phyloP scores from a whole-genome alignment of 805 yeast species.

The Saccharomyces paradoxus region DNA sequence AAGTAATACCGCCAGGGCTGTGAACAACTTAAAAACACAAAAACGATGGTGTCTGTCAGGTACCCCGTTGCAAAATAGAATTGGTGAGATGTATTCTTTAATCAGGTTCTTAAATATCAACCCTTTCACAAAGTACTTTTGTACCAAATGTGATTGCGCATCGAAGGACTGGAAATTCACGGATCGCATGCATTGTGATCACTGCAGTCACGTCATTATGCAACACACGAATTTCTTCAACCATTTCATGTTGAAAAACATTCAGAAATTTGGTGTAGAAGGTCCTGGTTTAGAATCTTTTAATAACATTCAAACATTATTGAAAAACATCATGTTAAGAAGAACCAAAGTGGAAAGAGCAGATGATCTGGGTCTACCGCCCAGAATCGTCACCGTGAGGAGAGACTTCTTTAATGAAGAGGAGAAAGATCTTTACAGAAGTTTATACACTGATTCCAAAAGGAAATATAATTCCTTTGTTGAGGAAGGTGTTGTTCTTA shows the following conservation, averaged over 20 bases:
- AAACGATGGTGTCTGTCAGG: constrained; percentile 92
- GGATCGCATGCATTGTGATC: constrained; percentile 75
- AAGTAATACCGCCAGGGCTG: constrained; percentile 89
- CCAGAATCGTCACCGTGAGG: constrained; percentile 84
- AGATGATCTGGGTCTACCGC: constrained; percentile 95
- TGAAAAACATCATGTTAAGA: constrained; percentile 80
- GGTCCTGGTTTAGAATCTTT: constrained; percentile 79
- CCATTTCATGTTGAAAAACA: constrained; percentile 90
- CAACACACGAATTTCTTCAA: constrained; percentile 91
- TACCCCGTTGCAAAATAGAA: constrained; percentile 91
- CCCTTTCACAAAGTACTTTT: constrained; percentile 84
- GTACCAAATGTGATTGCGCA: constrained; percentile 86
- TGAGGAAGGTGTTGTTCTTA: constrained; percentile 91
- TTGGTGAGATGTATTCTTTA: constrained; percentile 92
- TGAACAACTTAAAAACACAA: constrained; percentile 58
- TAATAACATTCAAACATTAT: constrained; percentile 60
- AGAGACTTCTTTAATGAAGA: constrained; percentile 86
- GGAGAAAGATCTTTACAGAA: constrained; percentile 85
- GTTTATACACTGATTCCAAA: constrained; percentile 77
- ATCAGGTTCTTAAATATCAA: constrained; percentile 74
- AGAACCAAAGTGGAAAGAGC: constrained; percentile 95
- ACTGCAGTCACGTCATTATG: constrained; percentile 90
- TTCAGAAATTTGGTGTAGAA: constrained; percentile 74
- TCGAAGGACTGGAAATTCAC: constrained; percentile 79
- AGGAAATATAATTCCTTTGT: constrained; percentile 88